Evolutionary conservation across 345 rosid genomes (phyloP), one percentile per base, ranked within the genome.

Genomic region (Toxicodendron radicans): DNA sequence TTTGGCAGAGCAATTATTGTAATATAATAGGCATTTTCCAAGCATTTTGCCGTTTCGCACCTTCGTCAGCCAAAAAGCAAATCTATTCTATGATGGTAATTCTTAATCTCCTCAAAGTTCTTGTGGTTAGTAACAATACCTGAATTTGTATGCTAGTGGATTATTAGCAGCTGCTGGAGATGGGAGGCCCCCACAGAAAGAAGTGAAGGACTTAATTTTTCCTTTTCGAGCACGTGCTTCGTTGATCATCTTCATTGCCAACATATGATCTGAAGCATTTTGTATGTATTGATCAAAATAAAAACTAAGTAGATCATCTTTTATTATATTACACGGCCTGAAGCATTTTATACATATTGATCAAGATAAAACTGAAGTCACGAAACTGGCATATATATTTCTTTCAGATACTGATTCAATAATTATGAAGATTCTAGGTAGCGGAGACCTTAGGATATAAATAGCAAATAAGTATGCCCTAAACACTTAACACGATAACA

Each of bases 111-210:
- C 10, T 6, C 13, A 58, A 57, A 60, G 20, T 59, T 35, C 16
- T 54, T 18, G 49, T 30, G 30, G 20, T 57, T 16, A 72, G 65
- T 2, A 54, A 54, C 12, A 75, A 53, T 75, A 95, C 99, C 97
- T 95, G 87, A 95, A 95, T 67, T 95, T 95, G 72, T 86, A 95
- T 33, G 97, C 97, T 70, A 95, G 84, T 49, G 99, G 99, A 75
- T 92, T 95, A 73, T 95, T 88, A 68, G 97, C 97, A 35, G 97
- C 97, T 41, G 95, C 92, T 9, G 99, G 97, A n/a, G 99, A 92
- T 57, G 99, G 97, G 60, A 95, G 93, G 13, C 92, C 99, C 30
- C 99, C 97, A 72, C 97, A 95, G 72, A 92, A 92, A 59, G 97
- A 95, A 62, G 89, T 84, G 74, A 95, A 91, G 59, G 99, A 92